A percentile compares a stretch with the other conserved stretches of the same genome.
phyloP scores from a whole-genome alignment of 495 filamentous ascomycete species.

The Penicillium lividum region DNA sequence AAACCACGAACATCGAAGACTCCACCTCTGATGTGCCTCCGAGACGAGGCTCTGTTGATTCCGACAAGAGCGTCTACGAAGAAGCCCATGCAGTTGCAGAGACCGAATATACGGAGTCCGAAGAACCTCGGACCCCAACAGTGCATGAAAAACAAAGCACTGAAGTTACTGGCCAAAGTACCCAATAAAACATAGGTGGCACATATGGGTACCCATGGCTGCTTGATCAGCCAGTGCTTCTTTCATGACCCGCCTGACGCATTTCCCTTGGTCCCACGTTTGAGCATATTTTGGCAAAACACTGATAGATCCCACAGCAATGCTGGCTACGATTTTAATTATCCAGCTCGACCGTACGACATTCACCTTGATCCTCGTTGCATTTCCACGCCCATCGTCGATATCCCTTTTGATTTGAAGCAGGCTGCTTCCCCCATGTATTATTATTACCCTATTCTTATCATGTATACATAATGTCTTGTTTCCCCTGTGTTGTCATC shows the following conservation, averaged over 20 bases:
- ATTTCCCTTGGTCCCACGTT: slow-evolving; percentile 14
- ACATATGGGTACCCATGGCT: not conserved
- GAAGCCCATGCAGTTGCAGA: slow-evolving; percentile 17
- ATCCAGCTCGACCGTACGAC: not conserved
- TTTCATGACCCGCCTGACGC: slow-evolving; percentile 15
- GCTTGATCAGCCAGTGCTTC: not conserved
- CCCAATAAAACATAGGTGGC: not conserved
- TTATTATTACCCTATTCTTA: slow-evolving; percentile 6
- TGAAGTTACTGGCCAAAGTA: not conserved
- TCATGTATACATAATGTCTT: slow-evolving; percentile 14
- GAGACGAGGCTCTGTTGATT: slow-evolving; percentile 23
- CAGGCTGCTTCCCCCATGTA: not conserved
- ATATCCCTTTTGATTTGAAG: slow-evolving; percentile 10
- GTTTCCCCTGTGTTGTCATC: not conserved
- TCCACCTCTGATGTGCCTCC: slow-evolving; percentile 6
- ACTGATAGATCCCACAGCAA: slow-evolving; percentile 11
- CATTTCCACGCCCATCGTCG: not conserved
- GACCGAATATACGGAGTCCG: slow-evolving; percentile 4
- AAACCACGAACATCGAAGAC: slow-evolving; percentile 1
- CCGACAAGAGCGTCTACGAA: slow-evolving; percentile 29
- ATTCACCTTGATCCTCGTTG: not conserved
- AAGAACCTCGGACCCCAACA: not conserved
- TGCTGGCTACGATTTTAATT: slow-evolving; percentile 15
- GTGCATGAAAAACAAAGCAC: slow-evolving; percentile 7
- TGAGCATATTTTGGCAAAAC: slow-evolving; percentile 10